Conservation (phyloP, 768 basidiomycete genomes). For the Panaeolus papilionaceus region DNA sequence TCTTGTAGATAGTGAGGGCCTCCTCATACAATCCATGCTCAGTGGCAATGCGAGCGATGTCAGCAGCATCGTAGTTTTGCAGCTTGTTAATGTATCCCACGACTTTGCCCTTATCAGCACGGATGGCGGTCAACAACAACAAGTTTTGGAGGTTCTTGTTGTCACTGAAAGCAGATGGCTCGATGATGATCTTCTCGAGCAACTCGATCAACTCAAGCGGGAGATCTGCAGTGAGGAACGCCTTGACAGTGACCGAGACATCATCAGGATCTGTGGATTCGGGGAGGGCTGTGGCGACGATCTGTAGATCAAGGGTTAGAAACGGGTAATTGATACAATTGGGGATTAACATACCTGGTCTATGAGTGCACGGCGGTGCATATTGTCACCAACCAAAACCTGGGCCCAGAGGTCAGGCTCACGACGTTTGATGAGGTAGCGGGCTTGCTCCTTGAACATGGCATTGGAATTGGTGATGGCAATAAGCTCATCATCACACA, state of each 20-base stretch:
- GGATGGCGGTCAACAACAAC: constrained; percentile 92
- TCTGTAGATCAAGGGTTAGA: constrained; percentile 45
- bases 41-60: constrained; percentile 96
- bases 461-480: constrained; percentile 97
- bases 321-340: not conserved
- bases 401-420: constrained; percentile 96
- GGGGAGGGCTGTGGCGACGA: constrained; percentile 93
- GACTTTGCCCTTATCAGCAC: constrained; percentile 98
- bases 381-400: constrained; percentile 88
- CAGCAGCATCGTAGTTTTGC: constrained; percentile 91
- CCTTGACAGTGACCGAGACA: constrained; percentile 98
- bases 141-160: constrained; percentile 97
- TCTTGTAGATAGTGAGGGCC: constrained; percentile 96
- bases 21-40: constrained; percentile 97
- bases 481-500: constrained; percentile 98
- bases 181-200: constrained; percentile 97
- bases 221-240: constrained; percentile 96
- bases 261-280: constrained; percentile 99
- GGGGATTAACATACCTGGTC: constrained; percentile 68
- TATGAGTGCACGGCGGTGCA: constrained; percentile 91
- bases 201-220: constrained; percentile 97
- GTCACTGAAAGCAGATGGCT: constrained; percentile 97
- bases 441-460: constrained; percentile 99
- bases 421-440: constrained; percentile 96
- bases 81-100: constrained; percentile 98